Conservation (phyloP, 75 land plant genomes). For the Picea glauca region DNA sequence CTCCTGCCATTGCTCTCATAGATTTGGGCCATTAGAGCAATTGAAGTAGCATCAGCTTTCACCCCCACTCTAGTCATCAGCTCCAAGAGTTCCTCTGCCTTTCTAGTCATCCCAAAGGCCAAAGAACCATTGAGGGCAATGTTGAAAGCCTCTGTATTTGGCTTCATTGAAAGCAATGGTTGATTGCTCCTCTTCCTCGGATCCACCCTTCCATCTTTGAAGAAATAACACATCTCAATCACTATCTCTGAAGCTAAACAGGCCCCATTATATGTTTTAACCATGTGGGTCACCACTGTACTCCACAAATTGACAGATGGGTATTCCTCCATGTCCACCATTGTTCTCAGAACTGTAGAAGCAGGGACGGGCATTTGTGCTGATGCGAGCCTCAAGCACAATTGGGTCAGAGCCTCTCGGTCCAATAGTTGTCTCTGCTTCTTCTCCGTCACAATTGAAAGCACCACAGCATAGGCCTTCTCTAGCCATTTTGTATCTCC, state of each 20-base stretch:
- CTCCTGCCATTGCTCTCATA: constrained; percentile 64
- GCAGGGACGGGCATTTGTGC: constrained; percentile 41
- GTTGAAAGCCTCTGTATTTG: constrained; percentile 39
- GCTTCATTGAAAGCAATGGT: constrained; percentile 66
- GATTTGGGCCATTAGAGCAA: constrained; percentile 52
- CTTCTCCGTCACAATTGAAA: constrained; percentile 26
- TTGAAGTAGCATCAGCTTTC: constrained; percentile 31
- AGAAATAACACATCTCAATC: constrained; percentile 55
- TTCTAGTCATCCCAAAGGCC: constrained; percentile 49
- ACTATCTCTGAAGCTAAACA: constrained; percentile 58
- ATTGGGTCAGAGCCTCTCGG: constrained; percentile 31
- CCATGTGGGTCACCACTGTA: constrained; percentile 50
- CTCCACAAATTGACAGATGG: constrained; percentile 59
- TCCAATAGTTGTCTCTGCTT: constrained; percentile 33
- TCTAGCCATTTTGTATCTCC: constrained; percentile 34
- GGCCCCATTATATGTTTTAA: constrained; percentile 31
- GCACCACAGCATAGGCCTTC: constrained; percentile 40
- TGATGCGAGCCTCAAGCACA: constrained; percentile 45
- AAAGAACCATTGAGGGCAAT: constrained; percentile 53
- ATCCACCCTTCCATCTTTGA: constrained; percentile 58
- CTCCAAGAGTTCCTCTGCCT: constrained; percentile 62
- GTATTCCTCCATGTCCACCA: constrained; percentile 39
- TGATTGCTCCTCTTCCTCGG: constrained; percentile 58
- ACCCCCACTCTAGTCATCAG: constrained; percentile 56
- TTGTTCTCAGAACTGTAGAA: constrained; percentile 43